A percentile compares a stretch with the other conserved stretches of the same genome.
Evolutionary conservation across 306 rosid species (phyloP).

Genomic region (Begonia fuchsioides): DNA sequence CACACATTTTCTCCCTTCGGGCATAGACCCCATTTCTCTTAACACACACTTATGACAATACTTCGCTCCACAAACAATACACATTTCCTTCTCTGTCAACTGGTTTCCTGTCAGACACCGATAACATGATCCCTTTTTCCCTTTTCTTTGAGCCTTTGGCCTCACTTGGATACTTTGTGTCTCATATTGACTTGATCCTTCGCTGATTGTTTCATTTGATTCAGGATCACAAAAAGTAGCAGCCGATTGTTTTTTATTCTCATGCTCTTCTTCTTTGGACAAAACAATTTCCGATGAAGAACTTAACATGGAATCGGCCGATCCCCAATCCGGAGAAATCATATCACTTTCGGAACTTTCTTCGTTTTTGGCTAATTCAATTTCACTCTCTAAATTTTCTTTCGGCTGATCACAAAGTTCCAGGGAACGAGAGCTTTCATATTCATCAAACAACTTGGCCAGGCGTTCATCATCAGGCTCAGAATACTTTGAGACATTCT

Average conservation of each 20-base stretch:
- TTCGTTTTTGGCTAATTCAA: constrained; percentile 12
- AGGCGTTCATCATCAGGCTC: constrained; percentile 5
- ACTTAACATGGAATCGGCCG: constrained; percentile 26
- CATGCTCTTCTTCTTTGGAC: constrained; percentile 18
- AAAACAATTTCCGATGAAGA: constrained; percentile 35
- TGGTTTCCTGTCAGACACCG: constrained; percentile 48
- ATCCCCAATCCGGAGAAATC: constrained; percentile 22
- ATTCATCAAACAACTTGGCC: constrained; percentile 6
- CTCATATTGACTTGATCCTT: constrained; percentile 14
- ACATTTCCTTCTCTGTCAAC: constrained; percentile 46
- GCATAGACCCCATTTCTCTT: constrained; percentile 80
- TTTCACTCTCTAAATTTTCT: constrained; percentile 1
- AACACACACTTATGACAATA: constrained; percentile 48
- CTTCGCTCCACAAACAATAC: constrained; percentile 66
- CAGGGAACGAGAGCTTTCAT: constrained; percentile 11
- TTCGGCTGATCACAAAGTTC: constrained; percentile 1
- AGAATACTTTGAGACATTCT: not conserved
- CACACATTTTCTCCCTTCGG: constrained; percentile 73
- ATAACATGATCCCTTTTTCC: constrained; percentile 51
- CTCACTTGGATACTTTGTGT: constrained; percentile 16
- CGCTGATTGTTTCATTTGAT: constrained; percentile 13
- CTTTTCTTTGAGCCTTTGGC: constrained; percentile 35
- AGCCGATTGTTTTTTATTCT: constrained; percentile 23
- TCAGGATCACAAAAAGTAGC: constrained; percentile 44
- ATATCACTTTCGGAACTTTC: constrained; percentile 15